These are phyloP conservation scores for Rhizophora apiculata DNA, from an alignment of 345 rosid genomes.

Conservation along the genomic window DNA sequence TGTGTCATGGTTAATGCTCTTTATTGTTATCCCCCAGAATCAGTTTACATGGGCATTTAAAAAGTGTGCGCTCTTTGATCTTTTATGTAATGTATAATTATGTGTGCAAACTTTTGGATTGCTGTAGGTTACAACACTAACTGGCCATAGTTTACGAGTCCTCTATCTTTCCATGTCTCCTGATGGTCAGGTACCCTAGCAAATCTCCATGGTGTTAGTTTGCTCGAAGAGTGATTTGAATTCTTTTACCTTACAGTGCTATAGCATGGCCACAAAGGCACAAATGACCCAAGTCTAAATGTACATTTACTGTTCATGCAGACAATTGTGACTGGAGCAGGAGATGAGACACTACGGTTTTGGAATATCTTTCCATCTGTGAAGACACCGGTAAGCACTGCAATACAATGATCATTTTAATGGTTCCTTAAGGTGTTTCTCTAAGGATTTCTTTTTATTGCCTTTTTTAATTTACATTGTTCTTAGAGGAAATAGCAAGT, in stretches of 20 bases:
- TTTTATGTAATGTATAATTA: no score
- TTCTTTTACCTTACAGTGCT: no score
- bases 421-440: background rate
- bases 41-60: no score
- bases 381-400: conserved; percentile 58
- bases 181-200: conserved; percentile 66
- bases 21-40: no score
- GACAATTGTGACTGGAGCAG: conserved; percentile 98
- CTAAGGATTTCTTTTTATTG: background rate
- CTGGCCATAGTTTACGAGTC: conserved; percentile 91
- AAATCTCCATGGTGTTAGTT: background rate
- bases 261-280: no score
- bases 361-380: conserved; percentile 93
- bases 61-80: no score
- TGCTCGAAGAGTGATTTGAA: no score
- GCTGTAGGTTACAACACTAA: conserved; percentile 71
- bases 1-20: no score
- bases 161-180: conserved; percentile 93
- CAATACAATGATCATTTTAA: background rate
- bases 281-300: no score
- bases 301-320: conserved; percentile 18
- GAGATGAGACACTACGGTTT: conserved; percentile 91
- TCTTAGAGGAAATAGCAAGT: no score
- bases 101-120: conserved; percentile 1
- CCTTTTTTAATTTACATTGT: no score